phyloP scores from a whole-genome alignment of 345 rosid genomes.

The Linum tenue region DNA sequence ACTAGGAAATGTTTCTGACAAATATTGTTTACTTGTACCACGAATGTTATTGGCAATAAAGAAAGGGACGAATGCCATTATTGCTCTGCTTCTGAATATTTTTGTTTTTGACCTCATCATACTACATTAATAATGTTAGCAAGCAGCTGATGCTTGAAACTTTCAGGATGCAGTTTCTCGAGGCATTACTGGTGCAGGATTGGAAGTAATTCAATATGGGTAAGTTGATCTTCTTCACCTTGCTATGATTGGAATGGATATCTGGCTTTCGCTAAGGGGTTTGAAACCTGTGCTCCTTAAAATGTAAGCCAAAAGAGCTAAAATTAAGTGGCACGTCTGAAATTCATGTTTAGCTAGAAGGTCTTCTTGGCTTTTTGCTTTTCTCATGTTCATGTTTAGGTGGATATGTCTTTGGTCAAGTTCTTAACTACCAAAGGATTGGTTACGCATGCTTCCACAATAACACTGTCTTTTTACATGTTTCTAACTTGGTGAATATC shows the following conservation, averaged over 20 bases:
- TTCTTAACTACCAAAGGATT: not conserved
- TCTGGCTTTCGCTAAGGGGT: not conserved
- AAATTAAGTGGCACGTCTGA: too few species aligned
- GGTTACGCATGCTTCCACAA: not conserved
- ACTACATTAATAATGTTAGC: slow-evolving; percentile 7
- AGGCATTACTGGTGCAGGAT: slow-evolving; percentile 61
- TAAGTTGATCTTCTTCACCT: slow-evolving; percentile 25
- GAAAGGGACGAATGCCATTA: not conserved
- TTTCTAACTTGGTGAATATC: not conserved
- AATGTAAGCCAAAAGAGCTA: too few species aligned
- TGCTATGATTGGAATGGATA: not conserved
- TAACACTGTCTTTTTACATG: not conserved
- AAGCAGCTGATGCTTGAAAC: slow-evolving; percentile 16
- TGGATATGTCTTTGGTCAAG: not conserved
- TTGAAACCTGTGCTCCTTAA: too few species aligned
- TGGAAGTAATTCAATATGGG: slow-evolving; percentile 88
- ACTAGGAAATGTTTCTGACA: not conserved
- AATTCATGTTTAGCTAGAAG: not conserved
- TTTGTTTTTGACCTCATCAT: not conserved
- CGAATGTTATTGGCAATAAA: not conserved
- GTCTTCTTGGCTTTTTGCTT: not conserved
- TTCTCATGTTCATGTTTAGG: slow-evolving; percentile 3
- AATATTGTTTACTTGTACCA: not conserved
- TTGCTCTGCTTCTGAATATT: not conserved
- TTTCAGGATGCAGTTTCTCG: slow-evolving; percentile 83